Percentiles rank a stretch among this genome's conserved stretches.
phyloP scores from a whole-genome alignment of 306 rosid species.

The Medicago truncatula region MtrunA17r5.0-ANR NC_053048.1:48300501-48301000 shows the following conservation, averaged over 20 bases:
- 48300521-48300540: constrained; percentile 4
- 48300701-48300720: not conserved
- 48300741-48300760: not conserved
- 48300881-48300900: constrained; percentile 8
- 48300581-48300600: not conserved
- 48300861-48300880: constrained; percentile 2
- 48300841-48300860: not conserved
- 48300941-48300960: not conserved
- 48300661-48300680: not conserved
- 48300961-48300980: constrained; percentile 15
- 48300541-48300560: not conserved
- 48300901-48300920: constrained; percentile 8
- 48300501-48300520: not conserved
- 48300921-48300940: not conserved
- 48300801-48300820: not conserved
- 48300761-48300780: not conserved
- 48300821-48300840: not conserved
- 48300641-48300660: not conserved
- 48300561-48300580: not conserved
- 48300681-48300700: not conserved
- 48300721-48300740: not conserved
- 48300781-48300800: not conserved
- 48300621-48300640: not conserved
- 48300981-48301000: constrained; percentile 2
- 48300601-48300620: not conserved